A percentile compares a stretch with the other conserved stretches of the same genome.
phyloP scores from a whole-genome alignment of 768 basidiomycete species.

The Symmetrospora coprosmae region DNA sequence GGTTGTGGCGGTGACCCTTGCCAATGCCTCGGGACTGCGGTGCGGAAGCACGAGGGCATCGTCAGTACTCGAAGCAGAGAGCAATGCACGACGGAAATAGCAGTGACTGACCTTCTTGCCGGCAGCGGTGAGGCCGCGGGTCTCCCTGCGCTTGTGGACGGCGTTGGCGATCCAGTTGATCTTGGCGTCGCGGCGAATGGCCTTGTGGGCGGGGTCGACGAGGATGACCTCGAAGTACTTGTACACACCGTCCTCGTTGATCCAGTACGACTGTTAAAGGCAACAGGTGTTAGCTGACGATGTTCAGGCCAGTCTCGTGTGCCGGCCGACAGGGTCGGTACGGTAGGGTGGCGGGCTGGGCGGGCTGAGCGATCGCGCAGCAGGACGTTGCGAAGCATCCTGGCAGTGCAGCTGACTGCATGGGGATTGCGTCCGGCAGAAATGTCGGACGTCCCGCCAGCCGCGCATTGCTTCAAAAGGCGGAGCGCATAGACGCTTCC shows the following conservation, averaged over 20 bases:
- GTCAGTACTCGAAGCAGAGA: slow-evolving; percentile 14
- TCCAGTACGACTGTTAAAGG: slow-evolving; percentile 75
- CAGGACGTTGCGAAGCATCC: no score
- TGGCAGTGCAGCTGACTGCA: no score
- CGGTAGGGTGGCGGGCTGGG: no score
- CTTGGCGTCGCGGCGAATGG: slow-evolving; percentile 83
- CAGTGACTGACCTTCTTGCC: slow-evolving; percentile 75
- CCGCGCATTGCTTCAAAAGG: no score
- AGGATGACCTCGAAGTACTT: slow-evolving; percentile 79
- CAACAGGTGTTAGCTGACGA: neutral
- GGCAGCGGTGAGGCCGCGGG: slow-evolving; percentile 88
- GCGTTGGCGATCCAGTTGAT: slow-evolving; percentile 99
- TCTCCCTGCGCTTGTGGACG: slow-evolving; percentile 96
- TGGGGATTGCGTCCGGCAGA: no score
- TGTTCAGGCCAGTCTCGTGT: no score
- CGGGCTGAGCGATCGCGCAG: no score
- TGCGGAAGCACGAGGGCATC: neutral
- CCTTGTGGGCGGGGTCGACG: slow-evolving; percentile 91
- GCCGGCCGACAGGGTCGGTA: no score
- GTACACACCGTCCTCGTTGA: slow-evolving; percentile 49
- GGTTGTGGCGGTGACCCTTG: slow-evolving; percentile 89
- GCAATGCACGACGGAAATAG: neutral
- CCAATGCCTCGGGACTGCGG: slow-evolving; percentile 97
- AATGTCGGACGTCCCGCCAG: no score
- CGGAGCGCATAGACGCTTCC: no score